Percentiles rank a stretch among this genome's conserved stretches.
These are phyloP conservation scores for Talaromyces liani DNA, from an alignment of 495 filamentous ascomycete species.

Conservation along the genomic window DNA sequence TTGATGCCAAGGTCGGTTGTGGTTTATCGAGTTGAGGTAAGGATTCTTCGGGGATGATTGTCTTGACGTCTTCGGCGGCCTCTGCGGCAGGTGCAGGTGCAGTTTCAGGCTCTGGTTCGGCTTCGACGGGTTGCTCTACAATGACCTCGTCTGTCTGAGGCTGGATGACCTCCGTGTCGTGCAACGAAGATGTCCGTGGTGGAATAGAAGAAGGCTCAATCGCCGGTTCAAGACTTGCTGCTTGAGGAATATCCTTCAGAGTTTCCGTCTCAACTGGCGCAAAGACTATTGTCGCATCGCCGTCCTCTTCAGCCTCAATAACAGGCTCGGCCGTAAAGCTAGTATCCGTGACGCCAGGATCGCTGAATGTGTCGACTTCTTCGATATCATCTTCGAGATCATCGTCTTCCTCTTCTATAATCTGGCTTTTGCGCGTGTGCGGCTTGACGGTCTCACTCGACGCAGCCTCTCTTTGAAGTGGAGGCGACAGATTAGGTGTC, in stretches of 20 bases:
- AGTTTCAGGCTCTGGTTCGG: neutral
- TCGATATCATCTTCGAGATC: conserved; percentile 64
- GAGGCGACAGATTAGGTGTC: conserved; percentile 23
- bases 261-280: conserved; percentile 1
- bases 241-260: conserved; percentile 14
- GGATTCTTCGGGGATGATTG: neutral
- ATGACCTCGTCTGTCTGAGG: neutral
- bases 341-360: conserved; percentile 45
- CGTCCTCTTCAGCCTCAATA: conserved; percentile 14
- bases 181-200: conserved; percentile 4
- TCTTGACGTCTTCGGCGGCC: neutral
- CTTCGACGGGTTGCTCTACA: conserved; percentile 7
- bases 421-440: conserved; percentile 48
- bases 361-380: conserved; percentile 63
- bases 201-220: conserved; percentile 24
- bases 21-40: neutral
- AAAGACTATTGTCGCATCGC: neutral
- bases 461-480: conserved; percentile 30
- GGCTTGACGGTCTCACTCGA: conserved; percentile 49
- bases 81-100: neutral
- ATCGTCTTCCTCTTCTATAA: conserved; percentile 83
- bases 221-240: conserved; percentile 27
- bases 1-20: neutral
- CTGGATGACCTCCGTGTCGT: conserved; percentile 1
- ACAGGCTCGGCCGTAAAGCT: conserved; percentile 35